phyloP scores from a whole-genome alignment of 208 protist species.

The Tetramitus jugosus region DNA sequence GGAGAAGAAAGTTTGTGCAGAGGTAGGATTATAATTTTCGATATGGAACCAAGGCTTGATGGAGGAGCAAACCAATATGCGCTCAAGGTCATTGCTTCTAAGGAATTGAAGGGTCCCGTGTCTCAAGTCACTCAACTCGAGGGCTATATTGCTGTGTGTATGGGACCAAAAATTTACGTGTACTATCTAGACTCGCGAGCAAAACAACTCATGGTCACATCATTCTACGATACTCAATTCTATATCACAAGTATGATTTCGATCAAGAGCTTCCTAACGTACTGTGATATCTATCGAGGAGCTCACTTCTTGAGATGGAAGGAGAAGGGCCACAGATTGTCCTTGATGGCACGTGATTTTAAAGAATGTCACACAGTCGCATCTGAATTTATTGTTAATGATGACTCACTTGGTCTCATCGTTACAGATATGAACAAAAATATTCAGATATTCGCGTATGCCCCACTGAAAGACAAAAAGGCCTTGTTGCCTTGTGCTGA shows the following conservation, averaged over 20 bases:
- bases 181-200: conserved; percentile 28
- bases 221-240: conserved; percentile 26
- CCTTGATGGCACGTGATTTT: conserved; percentile 18
- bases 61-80: neutral
- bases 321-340: conserved; percentile 15
- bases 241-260: conserved; percentile 13
- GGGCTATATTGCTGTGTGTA: conserved; percentile 14
- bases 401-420: neutral
- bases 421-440: conserved; percentile 22
- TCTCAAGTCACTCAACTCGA: neutral
- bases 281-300: conserved; percentile 24
- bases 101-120: conserved; percentile 26
- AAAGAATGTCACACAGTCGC: neutral
- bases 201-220: conserved; percentile 12
- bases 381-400: conserved; percentile 22
- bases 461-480: conserved; percentile 6
- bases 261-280: conserved; percentile 20
- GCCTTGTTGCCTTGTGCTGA: neutral
- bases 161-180: conserved; percentile 24
- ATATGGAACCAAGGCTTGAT: conserved; percentile 15
- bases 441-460: conserved; percentile 16
- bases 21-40: conserved; percentile 28
- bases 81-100: conserved; percentile 16
- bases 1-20: conserved; percentile 26
- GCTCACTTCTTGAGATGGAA: conserved; percentile 23